Evolutionary conservation across 1,139 yeast species (phyloP), one percentile per base, ranked within the genome.

Genomic region (Casaregolazyma lundiana): DNA sequence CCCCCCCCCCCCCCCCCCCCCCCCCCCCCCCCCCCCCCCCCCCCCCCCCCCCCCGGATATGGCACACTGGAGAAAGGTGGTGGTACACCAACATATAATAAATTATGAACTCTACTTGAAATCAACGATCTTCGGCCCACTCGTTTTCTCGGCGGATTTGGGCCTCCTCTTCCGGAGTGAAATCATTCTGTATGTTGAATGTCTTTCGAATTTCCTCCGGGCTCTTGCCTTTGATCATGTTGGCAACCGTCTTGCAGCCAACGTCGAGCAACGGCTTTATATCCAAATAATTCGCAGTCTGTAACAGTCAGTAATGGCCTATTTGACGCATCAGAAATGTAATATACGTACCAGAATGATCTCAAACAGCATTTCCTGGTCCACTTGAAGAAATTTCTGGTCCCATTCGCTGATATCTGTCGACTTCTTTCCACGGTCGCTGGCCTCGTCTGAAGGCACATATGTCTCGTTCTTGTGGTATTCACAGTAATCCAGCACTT

Each of bases 341-440:
- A 4, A 11, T 6, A 2, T 19, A 39, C 48, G 9, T 36, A 39
- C 52, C 56, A 88, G 73, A 55, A 94, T 89, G 66, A 94, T 92
- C 65, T 92, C 98, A 63, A 92, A 94, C 54, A 94, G 78, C 97
- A 94, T 89, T 64, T 94, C 98, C 68, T 94, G 98, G 68, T 94
- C 98, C 37, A 94, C 97, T 58, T 88, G 87, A 63, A 94, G 77
- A 67, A 92, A 94, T 65, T 85, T 88, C 67, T 87, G 87, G 69
- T 94, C 98, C 98, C 98, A 94, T 51, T 90, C 95, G 55, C 86
- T 92, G 48, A 92, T 71, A 50, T 72, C 74, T 20, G 66, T 63
- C 19, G 66, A 53, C 46, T 62, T 62, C 50, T 63, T 58, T 49
- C 61, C 55, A 30, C 67, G 58, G 43, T 65, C 69, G 3, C 88